Percentiles rank a stretch among this genome's conserved stretches.
Evolutionary conservation across 2,329 filamentous ascomycete species (phyloP).

Genomic region (Colletotrichum sp.): DNA sequence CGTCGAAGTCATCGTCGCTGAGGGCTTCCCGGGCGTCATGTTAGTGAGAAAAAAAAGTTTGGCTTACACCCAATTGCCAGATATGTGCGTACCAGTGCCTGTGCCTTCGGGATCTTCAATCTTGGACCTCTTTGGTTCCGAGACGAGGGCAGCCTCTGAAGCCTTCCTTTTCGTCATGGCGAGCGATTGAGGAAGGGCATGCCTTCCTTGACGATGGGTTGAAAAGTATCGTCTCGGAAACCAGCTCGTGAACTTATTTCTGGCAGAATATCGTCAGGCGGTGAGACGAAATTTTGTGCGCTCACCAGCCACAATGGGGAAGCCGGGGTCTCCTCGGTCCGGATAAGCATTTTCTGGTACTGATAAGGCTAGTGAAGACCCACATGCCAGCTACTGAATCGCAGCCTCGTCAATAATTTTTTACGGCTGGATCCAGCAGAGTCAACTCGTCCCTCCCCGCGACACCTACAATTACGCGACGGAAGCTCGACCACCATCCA

Average conservation of each 20-base stretch:
- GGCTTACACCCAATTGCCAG: not conserved
- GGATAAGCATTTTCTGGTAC: constrained; percentile 7
- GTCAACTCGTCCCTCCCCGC: not conserved
- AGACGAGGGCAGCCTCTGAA: not conserved
- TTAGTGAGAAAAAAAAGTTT: not conserved
- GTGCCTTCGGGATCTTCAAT: not conserved
- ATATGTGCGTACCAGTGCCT: not conserved
- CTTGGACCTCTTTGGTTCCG: constrained; percentile 4
- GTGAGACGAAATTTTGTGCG: constrained; percentile 20
- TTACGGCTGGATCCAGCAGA: constrained; percentile 17
- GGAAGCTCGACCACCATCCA: not conserved
- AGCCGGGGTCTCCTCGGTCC: constrained; percentile 12
- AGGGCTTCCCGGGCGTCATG: not conserved
- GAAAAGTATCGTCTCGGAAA: not conserved
- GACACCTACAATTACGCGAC: constrained; percentile 2
- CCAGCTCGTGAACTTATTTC: constrained; percentile 9
- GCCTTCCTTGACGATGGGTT: not conserved
- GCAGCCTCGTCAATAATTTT: constrained; percentile 25
- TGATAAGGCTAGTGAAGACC: constrained; percentile 13
- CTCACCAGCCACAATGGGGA: not conserved
- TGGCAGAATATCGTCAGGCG: constrained; percentile 14
- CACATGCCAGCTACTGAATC: not conserved
- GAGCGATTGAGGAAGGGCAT: constrained; percentile 3
- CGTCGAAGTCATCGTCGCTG: constrained; percentile 22
- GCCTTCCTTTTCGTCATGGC: constrained; percentile 21